These are phyloP conservation scores for Aspergillus heteromorphus DNA, from an alignment of 495 filamentous ascomycete genomes.

Conservation along the genomic window DNA sequence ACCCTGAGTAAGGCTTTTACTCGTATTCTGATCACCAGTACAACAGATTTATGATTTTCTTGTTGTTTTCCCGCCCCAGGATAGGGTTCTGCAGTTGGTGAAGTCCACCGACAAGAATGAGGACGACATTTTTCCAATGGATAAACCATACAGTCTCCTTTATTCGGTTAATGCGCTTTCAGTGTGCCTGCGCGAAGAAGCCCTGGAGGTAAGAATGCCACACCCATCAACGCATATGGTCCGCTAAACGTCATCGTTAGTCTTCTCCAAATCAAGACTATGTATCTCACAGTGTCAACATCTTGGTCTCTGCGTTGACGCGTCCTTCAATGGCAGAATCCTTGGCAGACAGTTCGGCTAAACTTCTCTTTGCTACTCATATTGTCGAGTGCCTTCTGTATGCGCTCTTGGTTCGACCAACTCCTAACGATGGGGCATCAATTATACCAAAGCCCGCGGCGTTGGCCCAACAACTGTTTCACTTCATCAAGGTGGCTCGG, in stretches of 20 bases:
- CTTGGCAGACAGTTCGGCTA: slow-evolving; percentile 14
- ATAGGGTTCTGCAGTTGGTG: slow-evolving; percentile 53
- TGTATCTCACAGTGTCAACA: slow-evolving; percentile 38
- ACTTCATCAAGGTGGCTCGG: slow-evolving; percentile 28
- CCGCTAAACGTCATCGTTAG: slow-evolving; percentile 15
- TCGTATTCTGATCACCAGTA: slow-evolving; percentile 5
- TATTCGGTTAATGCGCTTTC: slow-evolving; percentile 67
- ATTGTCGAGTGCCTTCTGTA: slow-evolving; percentile 35
- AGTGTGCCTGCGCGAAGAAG: slow-evolving; percentile 43
- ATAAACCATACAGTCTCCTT: slow-evolving; percentile 65
- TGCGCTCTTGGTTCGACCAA: slow-evolving; percentile 20
- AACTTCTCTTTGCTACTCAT: slow-evolving; percentile 25
- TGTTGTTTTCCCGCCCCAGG: slow-evolving; percentile 64
- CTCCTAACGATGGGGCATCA: slow-evolving; percentile 5
- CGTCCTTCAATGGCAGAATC: slow-evolving; percentile 25
- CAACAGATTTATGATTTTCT: slow-evolving; percentile 69
- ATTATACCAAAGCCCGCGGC: slow-evolving; percentile 17
- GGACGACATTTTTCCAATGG: slow-evolving; percentile 58
- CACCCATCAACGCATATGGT: neutral
- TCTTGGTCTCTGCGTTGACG: slow-evolving; percentile 38
- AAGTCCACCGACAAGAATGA: slow-evolving; percentile 48
- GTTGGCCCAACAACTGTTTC: slow-evolving; percentile 26
- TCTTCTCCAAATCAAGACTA: slow-evolving; percentile 32
- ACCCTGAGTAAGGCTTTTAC: neutral
- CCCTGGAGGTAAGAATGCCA: slow-evolving; percentile 28